phyloP scores from a whole-genome alignment of 495 filamentous ascomycete species.

The Aspergillus sparsus region DNA sequence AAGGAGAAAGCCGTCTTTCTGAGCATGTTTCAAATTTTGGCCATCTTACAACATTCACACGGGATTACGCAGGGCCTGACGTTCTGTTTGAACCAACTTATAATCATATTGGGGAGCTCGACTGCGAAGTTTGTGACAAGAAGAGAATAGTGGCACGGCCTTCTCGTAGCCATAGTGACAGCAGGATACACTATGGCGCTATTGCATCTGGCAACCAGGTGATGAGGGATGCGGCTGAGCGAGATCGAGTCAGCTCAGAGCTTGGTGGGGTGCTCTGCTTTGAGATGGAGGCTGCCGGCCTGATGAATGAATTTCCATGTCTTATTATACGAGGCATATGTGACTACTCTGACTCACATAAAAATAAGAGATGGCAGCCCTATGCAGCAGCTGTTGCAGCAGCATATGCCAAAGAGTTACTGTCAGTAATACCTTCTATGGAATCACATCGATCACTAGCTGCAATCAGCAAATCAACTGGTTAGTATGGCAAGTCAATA shows the following conservation, averaged over 20 bases:
- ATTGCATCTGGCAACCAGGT: constrained; percentile 25
- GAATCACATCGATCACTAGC: too few relatives aligned
- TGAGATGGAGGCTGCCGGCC: too few relatives aligned
- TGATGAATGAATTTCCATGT: too few relatives aligned
- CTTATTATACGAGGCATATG: too few relatives aligned
- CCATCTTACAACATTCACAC: too few relatives aligned
- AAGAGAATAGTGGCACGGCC: not conserved
- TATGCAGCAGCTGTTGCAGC: too few relatives aligned
- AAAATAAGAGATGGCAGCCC: too few relatives aligned
- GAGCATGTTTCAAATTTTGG: constrained; percentile 10
- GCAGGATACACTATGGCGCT: constrained; percentile 19
- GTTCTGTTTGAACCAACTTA: constrained; percentile 31
- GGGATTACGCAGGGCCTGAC: constrained; percentile 23
- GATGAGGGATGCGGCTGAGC: constrained; percentile 12
- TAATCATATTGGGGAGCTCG: constrained; percentile 15
- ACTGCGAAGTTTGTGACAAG: not conserved
- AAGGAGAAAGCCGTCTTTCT: constrained; percentile 19
- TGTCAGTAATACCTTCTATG: too few relatives aligned
- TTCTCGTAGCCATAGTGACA: not conserved
- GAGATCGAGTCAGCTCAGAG: not conserved
- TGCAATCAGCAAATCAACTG: too few relatives aligned
- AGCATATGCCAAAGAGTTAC: too few relatives aligned
- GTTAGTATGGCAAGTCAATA: too few relatives aligned
- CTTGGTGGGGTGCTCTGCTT: not conserved
- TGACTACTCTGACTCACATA: too few relatives aligned